phyloP scores from a whole-genome alignment of 169 alveolate genomes.

The Cryptosporidium viatorum region DNA sequence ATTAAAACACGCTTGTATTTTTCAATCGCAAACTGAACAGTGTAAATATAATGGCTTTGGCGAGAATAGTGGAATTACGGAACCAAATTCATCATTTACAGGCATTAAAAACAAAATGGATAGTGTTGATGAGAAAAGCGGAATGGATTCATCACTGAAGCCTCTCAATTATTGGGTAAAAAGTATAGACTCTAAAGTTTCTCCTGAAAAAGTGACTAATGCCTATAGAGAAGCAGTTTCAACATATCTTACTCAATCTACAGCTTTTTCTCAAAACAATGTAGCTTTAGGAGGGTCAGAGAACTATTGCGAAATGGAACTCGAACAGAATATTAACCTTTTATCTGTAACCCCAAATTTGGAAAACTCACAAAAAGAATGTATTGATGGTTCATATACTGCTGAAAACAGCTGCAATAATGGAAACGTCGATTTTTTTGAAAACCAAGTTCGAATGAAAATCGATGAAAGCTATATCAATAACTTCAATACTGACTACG shows the following conservation, averaged over 20 bases:
- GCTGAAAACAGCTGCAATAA: background rate
- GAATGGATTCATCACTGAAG: constrained; percentile 29
- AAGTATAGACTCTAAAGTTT: constrained; percentile 43
- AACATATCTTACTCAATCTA: constrained; percentile 54
- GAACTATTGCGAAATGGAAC: background rate
- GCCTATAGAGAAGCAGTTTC: constrained; percentile 75
- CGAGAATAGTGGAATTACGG: background rate
- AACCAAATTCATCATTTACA: background rate
- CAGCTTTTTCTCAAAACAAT: constrained; percentile 16
- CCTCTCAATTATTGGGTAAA: constrained; percentile 70
- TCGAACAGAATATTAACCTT: background rate
- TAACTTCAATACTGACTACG: constrained; percentile 27
- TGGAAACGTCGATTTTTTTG: background rate
- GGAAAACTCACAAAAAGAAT: background rate
- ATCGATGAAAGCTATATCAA: constrained; percentile 18
- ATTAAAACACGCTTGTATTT: constrained; percentile 71
- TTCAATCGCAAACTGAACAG: constrained; percentile 69
- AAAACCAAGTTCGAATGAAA: background rate
- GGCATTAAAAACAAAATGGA: background rate
- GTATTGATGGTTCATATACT: background rate
- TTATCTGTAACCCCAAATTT: background rate
- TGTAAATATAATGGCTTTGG: constrained; percentile 28
- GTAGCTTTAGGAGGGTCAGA: background rate
- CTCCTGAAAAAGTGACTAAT: constrained; percentile 64
- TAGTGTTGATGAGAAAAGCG: background rate